phyloP scores from a whole-genome alignment of 257 asterid genomes.

The Scutellaria barbata region DNA sequence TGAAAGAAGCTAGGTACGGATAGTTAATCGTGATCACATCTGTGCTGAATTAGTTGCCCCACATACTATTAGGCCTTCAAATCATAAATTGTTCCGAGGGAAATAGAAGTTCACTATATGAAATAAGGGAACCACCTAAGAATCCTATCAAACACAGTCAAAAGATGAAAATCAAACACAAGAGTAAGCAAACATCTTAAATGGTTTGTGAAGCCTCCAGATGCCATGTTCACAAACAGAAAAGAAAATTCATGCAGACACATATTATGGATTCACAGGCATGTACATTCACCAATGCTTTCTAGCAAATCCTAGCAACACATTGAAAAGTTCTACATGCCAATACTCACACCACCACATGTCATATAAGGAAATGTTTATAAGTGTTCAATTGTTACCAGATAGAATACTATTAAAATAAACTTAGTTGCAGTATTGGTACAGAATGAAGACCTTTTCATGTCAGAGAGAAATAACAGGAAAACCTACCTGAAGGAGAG shows the following conservation, averaged over 20 bases:
- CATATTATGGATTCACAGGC: not conserved
- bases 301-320: not conserved
- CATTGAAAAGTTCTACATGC: not conserved
- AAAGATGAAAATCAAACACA: not conserved
- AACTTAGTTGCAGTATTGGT: not conserved
- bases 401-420: conserved; percentile 4
- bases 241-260: not conserved
- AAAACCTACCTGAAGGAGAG: conserved; percentile 78
- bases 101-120: not conserved
- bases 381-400: not conserved
- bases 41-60: not conserved
- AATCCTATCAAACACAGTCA: not conserved
- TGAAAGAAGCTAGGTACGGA: conserved; percentile 8
- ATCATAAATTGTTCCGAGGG: not conserved
- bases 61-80: not conserved
- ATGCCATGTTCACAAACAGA: conserved; percentile 8
- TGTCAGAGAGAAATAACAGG: not conserved
- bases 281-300: not conserved
- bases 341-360: not conserved
- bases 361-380: conserved; percentile 6
- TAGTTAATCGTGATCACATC: not conserved
- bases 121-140: not conserved
- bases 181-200: not conserved
- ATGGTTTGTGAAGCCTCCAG: not conserved
- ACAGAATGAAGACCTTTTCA: not conserved